A percentile compares a stretch with the other conserved stretches of the same genome.
Evolutionary conservation across 1,139 yeast species (phyloP).

Genomic region (Meyerozyma athensensis): DNA sequence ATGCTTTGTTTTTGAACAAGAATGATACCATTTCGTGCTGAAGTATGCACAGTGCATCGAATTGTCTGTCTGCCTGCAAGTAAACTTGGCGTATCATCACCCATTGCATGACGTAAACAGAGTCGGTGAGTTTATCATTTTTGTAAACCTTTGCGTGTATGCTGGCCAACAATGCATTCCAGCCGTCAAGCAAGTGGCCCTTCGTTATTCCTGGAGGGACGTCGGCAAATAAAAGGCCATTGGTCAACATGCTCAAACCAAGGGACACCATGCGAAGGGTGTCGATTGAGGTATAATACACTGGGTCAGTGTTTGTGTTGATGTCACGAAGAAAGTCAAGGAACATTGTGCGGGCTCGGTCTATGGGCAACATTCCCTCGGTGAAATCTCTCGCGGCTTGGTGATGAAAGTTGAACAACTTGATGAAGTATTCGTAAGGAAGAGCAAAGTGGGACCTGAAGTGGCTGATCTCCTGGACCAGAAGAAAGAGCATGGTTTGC

Average conservation of each 20-base stretch:
- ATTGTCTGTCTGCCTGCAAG: conserved; percentile 19
- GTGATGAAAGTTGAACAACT: not conserved
- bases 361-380: not conserved
- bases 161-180: conserved; percentile 22
- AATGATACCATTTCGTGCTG: conserved; percentile 23
- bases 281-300: not conserved
- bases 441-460: not conserved
- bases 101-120: conserved; percentile 26
- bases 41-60: conserved; percentile 29
- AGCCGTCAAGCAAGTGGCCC: conserved; percentile 16
- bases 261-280: not conserved
- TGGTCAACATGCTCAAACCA: not conserved
- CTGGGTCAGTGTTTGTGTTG: not conserved
- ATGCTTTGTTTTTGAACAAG: conserved; percentile 11
- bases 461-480: not conserved
- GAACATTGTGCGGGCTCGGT: not conserved
- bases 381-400: not conserved
- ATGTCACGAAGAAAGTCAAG: not conserved
- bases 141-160: conserved; percentile 17
- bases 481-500: not conserved
- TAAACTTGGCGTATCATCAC: conserved; percentile 24
- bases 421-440: not conserved
- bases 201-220: conserved; percentile 4
- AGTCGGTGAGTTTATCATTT: conserved; percentile 22
- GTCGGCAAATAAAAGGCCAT: not conserved